Percentiles rank a stretch among this genome's conserved stretches.
These are phyloP conservation scores for Plectosphaerella plurivora DNA, from an alignment of 2,329 filamentous ascomycete species.

Conservation along the genomic window DNA sequence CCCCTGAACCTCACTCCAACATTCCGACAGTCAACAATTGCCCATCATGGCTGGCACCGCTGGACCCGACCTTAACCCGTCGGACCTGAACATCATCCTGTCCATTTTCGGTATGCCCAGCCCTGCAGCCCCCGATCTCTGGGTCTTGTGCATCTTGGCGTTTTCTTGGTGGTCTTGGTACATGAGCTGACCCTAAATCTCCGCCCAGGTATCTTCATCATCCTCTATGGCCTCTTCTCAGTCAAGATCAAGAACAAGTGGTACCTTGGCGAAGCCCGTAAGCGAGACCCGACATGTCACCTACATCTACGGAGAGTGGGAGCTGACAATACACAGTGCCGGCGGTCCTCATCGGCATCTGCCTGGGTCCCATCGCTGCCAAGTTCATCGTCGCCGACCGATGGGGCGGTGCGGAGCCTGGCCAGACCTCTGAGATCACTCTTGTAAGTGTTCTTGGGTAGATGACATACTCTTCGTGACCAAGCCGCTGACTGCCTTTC, in stretches of 20 bases:
- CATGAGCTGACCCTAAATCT: neutral
- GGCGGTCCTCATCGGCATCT: constrained; percentile 47
- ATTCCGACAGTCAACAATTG: neutral
- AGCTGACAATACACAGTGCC: constrained; percentile 36
- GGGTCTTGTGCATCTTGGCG: neutral
- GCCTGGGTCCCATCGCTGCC: constrained; percentile 49
- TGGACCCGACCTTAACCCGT: neutral
- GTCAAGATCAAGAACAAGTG: constrained; percentile 47
- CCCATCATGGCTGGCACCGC: constrained; percentile 1
- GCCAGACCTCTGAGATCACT: constrained; percentile 30
- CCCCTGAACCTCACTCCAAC: neutral
- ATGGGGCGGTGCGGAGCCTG: constrained; percentile 29
- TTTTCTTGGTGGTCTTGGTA: neutral
- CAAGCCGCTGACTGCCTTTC: neutral
- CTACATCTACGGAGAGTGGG: too few species aligned
- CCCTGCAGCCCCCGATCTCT: neutral
- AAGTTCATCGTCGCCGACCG: constrained; percentile 43
- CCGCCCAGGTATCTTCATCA: constrained; percentile 36
- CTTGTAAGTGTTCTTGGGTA: constrained; percentile 21
- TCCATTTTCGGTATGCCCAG: constrained; percentile 12
- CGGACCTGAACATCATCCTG: constrained; percentile 12
- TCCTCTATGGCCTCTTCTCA: constrained; percentile 45
- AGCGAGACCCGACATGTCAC: constrained; percentile 14
- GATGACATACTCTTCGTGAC: neutral
- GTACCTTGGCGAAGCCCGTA: constrained; percentile 51